These are phyloP conservation scores for Stenocarpella maydis DNA, from an alignment of 2,329 filamentous ascomycete genomes.

Conservation along the genomic window DNA sequence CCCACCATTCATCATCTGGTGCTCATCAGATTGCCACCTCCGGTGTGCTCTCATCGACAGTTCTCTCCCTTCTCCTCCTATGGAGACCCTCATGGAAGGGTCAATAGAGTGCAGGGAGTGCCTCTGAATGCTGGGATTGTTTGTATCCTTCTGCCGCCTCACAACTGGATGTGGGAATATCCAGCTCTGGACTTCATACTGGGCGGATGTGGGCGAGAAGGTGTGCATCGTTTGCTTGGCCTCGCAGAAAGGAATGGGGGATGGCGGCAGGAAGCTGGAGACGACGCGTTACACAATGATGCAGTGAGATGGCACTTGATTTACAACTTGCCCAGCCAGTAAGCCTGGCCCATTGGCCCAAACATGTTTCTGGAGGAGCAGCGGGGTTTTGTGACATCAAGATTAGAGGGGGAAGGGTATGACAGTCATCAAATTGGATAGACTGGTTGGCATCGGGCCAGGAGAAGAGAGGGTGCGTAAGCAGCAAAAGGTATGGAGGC, in stretches of 20 bases:
- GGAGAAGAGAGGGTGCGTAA: too few relatives aligned
- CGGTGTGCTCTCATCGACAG: neutral
- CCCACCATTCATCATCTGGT: neutral
- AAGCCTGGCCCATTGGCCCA: neutral
- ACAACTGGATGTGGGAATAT: conserved; percentile 1
- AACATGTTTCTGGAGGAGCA: too few relatives aligned
- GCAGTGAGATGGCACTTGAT: neutral
- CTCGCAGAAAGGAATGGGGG: neutral
- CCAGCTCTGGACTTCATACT: conserved; percentile 24
- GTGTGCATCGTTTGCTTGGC: conserved; percentile 3
- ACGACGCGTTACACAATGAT: neutral
- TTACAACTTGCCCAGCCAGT: neutral
- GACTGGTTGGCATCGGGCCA: too few relatives aligned
- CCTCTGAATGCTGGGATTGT: neutral
- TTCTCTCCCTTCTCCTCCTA: neutral
- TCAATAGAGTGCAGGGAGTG: neutral
- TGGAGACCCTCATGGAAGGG: neutral
- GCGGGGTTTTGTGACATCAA: neutral
- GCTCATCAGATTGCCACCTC: neutral
- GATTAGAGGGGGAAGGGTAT: too few relatives aligned
- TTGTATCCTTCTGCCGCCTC: neutral
- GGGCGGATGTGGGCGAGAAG: conserved; percentile 1
- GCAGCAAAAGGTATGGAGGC: too few relatives aligned
- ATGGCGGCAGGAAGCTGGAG: too few relatives aligned
- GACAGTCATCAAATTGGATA: too few relatives aligned